Evolutionary conservation across 176 grass and related monocot species (phyloP), one percentile per base, ranked within the genome.

Genomic region (Panicum miliaceum): DNA sequence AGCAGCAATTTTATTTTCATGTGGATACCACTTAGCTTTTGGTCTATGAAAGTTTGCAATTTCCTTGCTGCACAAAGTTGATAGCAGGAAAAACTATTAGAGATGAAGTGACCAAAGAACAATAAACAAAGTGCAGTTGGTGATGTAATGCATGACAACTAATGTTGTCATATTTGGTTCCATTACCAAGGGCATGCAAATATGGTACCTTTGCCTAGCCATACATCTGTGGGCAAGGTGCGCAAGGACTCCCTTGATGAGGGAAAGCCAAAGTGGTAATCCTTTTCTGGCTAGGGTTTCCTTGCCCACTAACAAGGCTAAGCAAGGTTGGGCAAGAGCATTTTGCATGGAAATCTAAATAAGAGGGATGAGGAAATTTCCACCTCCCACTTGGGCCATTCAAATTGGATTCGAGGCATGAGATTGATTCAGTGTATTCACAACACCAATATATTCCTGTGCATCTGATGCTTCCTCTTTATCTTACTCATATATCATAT

Each of bases 21-120:
- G 91, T 57, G 96, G 96, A 79, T 90, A 95, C 96, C 96, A 98
- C 74, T 94, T 90, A 76, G 89, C 89, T 93, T 80, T 98, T 83
- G 96, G 96, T 61, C 93, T 90, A 86, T 95, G 96, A 83, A 98
- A 95, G 75, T 95, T 92, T 65, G 91, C 81, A 37, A 95, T 94
- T 81, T 98, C 96, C 88, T 95, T 95, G 42, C 96, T 98, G 93
- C 80, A 82, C 18, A 83, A 65, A 63, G 61, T 76, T 41, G 18
- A 68, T 74, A 74, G 26, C 16, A 12, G 19, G 64, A 64, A 32
- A 63, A 71, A 48, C 12, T 82, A 47, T 68, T 75, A 86, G 79
- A 67, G 54, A 53, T 77, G 16, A 62, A 69, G 27, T 64, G 19
- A 56, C 11, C 37, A 86, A 70, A 46, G 26, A 70, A 77, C 43